Evolutionary conservation across 495 filamentous ascomycete genomes (phyloP), one percentile per base, ranked within the genome.

Genomic region (Aspergillus heteromorphus): DNA sequence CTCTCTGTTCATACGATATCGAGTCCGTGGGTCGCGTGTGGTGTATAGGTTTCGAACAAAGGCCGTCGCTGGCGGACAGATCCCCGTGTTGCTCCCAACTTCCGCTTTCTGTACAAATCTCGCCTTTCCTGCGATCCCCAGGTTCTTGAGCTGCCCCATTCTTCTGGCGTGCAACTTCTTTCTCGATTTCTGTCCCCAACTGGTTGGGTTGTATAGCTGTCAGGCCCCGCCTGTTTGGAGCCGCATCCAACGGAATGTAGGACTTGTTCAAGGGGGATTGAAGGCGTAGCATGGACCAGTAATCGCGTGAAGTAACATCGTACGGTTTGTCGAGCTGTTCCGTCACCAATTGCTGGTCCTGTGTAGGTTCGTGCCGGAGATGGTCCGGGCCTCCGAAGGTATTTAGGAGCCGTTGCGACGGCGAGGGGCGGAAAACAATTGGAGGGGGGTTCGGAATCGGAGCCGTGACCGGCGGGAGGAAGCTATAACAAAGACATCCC

Each of bases 251-350:
- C 3, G 54, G 51, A 2, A 10, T 19, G 31, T 38, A 56, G 1
- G 29, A 45, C 23, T 54, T 50, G 34, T 56, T 65, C 34, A 65
- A 31, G 5, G 43, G 48, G 25, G 62, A 55, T 16, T 57, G 52
- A 21, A 55, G 53, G 41, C 56, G 54, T 14, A 58, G 41, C n/a
- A 30, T 50, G 34, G 48, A 50, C 62, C 55, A 61, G 8, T 49
- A 52, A 48, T 59, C 56, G 52, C 34, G 4, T 13, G 34, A 38
- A 14, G 13, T 38, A 38, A n/a, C 34, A 38, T 38, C 34, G 11
- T n/a, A 38, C n/a, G 13, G 34, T 38, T 13, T 38, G 34, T 38
- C 34, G 11, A 38, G 34, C 1, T 14, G 5, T 38, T 38, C 34
- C 1, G 13, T 38, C 34, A 38, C 13, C 34, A 38, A n/a, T 38